Evolutionary conservation across 306 rosid species (phyloP).

Genomic region (Gastrolobium villosum): DNA sequence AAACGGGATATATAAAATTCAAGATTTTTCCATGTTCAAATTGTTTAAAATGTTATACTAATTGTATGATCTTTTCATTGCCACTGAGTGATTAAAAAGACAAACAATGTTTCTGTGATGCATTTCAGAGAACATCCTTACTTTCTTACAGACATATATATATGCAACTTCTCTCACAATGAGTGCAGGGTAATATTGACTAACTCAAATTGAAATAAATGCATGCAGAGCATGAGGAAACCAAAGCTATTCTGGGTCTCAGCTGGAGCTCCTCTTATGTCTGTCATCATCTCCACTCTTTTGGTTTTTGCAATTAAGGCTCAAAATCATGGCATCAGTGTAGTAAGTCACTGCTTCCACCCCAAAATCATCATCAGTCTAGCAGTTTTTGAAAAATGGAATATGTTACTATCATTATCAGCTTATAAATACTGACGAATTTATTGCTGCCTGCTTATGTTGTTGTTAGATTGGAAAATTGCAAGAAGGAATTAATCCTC

Average conservation of each 20-base stretch:
- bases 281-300: conserved; percentile 83
- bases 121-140: no score
- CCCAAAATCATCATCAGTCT: neutral
- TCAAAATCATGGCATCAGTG: conserved; percentile 78
- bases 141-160: neutral
- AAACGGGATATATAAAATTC: neutral
- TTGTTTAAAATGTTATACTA: neutral
- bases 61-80: neutral
- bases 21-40: neutral
- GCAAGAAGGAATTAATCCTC: conserved; percentile 86
- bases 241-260: conserved; percentile 95
- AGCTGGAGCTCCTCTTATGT: conserved; percentile 92
- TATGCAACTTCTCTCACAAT: neutral
- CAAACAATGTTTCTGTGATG: no score
- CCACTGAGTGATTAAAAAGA: neutral
- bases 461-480: conserved; percentile 85
- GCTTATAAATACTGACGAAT: conserved; percentile 7
- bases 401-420: neutral
- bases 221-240: conserved; percentile 69
- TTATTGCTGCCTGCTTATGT: conserved; percentile 5
- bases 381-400: neutral
- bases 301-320: conserved; percentile 77
- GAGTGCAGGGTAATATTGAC: conserved; percentile 3
- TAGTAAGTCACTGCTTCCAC: conserved; percentile 56
- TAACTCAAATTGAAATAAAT: conserved; percentile 38